Evolutionary conservation across 1,284 basidiomycete genomes (phyloP).

Genomic region (Pyrrhoderma lamaoense): DNA sequence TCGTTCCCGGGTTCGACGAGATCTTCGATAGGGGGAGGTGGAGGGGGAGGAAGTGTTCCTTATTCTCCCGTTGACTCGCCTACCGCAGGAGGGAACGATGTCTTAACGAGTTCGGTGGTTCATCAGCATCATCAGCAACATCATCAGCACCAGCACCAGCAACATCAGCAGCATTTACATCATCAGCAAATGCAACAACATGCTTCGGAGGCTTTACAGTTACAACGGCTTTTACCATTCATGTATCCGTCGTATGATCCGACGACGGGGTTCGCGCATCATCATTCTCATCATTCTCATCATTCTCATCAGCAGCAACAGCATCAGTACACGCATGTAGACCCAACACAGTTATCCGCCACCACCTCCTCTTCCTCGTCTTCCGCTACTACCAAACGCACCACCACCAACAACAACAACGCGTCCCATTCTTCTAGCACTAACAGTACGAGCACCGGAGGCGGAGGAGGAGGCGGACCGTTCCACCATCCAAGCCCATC

Average conservation of each 20-base stretch:
- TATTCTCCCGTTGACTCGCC: constrained; percentile 17
- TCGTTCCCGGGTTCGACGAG: constrained; percentile 7
- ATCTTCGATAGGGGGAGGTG: constrained; percentile 10
- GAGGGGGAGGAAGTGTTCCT: too few relatives aligned
- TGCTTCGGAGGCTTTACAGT: constrained; percentile 46
- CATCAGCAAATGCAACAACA: too few relatives aligned
- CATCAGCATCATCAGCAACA: too few relatives aligned
- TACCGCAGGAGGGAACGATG: too few relatives aligned
- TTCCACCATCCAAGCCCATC: constrained; percentile 69
- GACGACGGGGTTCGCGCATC: constrained; percentile 29
- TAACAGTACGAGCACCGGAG: constrained; percentile 29
- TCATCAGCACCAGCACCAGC: neutral
- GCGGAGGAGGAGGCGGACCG: constrained; percentile 38
- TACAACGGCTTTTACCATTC: constrained; percentile 38
- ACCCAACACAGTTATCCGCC: constrained; percentile 58
- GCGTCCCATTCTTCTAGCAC: too few relatives aligned
- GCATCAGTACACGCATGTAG: constrained; percentile 73
- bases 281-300: constrained; percentile 77
- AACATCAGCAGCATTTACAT: too few relatives aligned
- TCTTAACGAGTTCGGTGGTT: too few relatives aligned
- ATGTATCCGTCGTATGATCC: constrained; percentile 36
- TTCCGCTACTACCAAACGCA: too few relatives aligned
- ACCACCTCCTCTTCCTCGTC: too few relatives aligned
- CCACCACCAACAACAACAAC: too few relatives aligned
- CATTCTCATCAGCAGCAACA: constrained; percentile 47